These are phyloP conservation scores for Phialocephala subalpina DNA, from an alignment of 2,329 filamentous ascomycete genomes.

Conservation along the genomic window DNA sequence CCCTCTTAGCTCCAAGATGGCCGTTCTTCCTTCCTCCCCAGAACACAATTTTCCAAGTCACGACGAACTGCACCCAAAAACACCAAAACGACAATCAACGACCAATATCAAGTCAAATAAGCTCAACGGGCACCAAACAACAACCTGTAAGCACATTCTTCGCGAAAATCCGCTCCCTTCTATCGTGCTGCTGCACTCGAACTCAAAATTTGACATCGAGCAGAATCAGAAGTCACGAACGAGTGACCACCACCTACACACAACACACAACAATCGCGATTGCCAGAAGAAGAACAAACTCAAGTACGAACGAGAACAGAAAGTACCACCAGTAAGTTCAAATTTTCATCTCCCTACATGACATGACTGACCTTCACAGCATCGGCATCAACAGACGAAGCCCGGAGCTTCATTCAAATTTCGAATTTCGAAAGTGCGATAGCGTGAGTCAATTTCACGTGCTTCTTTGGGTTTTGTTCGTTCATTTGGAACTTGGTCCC, in stretches of 20 bases:
- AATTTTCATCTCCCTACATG: background rate
- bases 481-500: background rate
- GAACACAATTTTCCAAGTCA: constrained; percentile 1
- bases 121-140: background rate
- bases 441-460: background rate
- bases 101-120: background rate
- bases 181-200: background rate
- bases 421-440: background rate
- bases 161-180: background rate
- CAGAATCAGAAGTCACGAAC: background rate
- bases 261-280: background rate
- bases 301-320: background rate
- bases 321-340: background rate
- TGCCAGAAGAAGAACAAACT: background rate
- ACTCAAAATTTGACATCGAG: background rate
- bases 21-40: background rate
- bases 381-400: background rate
- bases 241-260: background rate
- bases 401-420: background rate
- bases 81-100: background rate
- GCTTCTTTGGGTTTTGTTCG: background rate
- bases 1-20: background rate
- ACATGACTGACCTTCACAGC: background rate
- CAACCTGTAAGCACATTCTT: background rate
- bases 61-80: background rate